These are phyloP conservation scores for Albugo candida DNA, from an alignment of 352 stramenopile species.

Conservation along the genomic window DNA sequence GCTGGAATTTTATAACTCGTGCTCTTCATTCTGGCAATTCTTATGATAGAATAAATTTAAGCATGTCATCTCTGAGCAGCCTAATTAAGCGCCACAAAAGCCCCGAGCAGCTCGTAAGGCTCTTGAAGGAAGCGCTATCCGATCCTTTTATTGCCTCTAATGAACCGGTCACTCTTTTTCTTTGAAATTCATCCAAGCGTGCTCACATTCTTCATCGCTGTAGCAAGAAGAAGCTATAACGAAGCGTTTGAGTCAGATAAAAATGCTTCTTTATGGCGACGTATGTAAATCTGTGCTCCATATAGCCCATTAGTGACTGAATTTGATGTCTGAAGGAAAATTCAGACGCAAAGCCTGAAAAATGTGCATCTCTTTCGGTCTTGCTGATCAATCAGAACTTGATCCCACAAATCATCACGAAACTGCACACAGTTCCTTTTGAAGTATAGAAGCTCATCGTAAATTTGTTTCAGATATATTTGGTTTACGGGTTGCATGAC, in stretches of 20 bases:
- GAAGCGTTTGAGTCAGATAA: conserved; percentile 75
- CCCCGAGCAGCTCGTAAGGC: conserved; percentile 63
- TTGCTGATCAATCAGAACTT: conserved; percentile 48
- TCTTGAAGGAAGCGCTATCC: conserved; percentile 48
- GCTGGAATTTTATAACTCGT: too few species aligned
- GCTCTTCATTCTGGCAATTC: too few species aligned
- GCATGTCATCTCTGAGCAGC: too few species aligned
- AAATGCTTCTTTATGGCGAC: conserved; percentile 62
- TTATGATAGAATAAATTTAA: too few species aligned
- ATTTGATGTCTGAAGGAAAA: conserved; percentile 22
- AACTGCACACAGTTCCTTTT: conserved; percentile 59
- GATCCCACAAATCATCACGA: conserved; percentile 44
- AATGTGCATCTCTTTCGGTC: conserved; percentile 54
- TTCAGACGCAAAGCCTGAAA: conserved; percentile 56
- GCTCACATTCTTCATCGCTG: neutral
- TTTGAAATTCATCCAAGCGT: too few species aligned
- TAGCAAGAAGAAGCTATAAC: conserved; percentile 29
- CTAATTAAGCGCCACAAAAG: conserved; percentile 45
- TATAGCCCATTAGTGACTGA: neutral
- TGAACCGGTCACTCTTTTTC: neutral
- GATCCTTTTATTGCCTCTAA: conserved; percentile 28
- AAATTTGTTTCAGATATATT: neutral
- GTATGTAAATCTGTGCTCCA: conserved; percentile 11
- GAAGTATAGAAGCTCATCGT: conserved; percentile 16
- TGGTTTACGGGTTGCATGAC: neutral